These are phyloP conservation scores for Geotrichum carabidarum DNA, from an alignment of 1,139 yeast species.

Conservation along the genomic window DNA sequence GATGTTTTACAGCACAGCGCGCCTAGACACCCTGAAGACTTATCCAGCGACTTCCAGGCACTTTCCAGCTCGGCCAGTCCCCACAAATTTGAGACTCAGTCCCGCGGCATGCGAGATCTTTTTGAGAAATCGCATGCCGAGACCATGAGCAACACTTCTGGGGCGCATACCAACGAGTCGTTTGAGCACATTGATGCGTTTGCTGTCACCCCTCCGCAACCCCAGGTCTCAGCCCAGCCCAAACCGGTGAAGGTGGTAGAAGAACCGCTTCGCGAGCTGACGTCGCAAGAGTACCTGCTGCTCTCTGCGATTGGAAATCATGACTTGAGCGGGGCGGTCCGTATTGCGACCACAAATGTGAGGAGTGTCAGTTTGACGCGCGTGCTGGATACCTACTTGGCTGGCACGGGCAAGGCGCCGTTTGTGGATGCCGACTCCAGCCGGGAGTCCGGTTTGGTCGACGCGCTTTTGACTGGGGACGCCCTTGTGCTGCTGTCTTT, in stretches of 20 bases:
- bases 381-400: conserved; percentile 11
- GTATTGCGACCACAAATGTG: conserved; percentile 14
- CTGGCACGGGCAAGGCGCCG: conserved; percentile 3
- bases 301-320: conserved; percentile 8
- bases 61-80: not conserved
- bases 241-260: not conserved
- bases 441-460: conserved; percentile 7
- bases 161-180: not conserved
- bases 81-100: not conserved
- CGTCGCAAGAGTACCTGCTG: conserved; percentile 10
- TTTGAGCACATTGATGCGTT: not conserved
- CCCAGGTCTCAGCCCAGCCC: not conserved
- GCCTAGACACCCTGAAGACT: too few relatives aligned
- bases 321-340: conserved; percentile 17
- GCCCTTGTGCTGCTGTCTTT: conserved; percentile 15
- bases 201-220: not conserved
- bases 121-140: not conserved
- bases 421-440: not conserved
- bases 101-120: not conserved
- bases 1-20: not conserved
- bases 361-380: conserved; percentile 12
- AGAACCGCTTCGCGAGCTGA: conserved; percentile 5
- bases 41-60: too few relatives aligned
- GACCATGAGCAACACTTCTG: not conserved
- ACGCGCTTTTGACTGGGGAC: conserved; percentile 13